Evolutionary conservation across 2,329 filamentous ascomycete genomes (phyloP).

Genomic region (Penicillium frequentans): DNA sequence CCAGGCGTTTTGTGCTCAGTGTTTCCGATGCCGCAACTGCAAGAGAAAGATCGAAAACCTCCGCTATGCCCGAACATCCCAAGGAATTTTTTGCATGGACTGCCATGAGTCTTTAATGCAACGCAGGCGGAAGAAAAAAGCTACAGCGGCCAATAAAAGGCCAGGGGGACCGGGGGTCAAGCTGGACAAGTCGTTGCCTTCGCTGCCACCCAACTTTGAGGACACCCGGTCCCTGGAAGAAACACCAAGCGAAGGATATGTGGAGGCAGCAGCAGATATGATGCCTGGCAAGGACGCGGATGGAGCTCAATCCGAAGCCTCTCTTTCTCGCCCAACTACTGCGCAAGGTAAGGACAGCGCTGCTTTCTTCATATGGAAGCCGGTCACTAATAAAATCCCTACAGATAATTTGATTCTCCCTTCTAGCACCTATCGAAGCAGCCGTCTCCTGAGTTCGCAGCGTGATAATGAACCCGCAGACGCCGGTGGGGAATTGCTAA

Average conservation of each 20-base stretch:
- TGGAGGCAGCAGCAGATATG: conserved; percentile 50
- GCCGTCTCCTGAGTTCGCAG: conserved; percentile 64
- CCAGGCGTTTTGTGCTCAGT: conserved; percentile 95
- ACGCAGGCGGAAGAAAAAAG: conserved; percentile 75
- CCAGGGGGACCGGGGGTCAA: conserved; percentile 56
- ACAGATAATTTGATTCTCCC: conserved; percentile 68
- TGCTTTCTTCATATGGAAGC: not conserved
- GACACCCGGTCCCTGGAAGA: conserved; percentile 62
- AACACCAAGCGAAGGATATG: conserved; percentile 61
- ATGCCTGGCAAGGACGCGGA: conserved; percentile 23
- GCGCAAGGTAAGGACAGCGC: conserved; percentile 32
- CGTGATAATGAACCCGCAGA: conserved; percentile 56
- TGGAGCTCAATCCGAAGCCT: conserved; percentile 19
- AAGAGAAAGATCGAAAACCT: conserved; percentile 99
- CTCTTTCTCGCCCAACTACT: conserved; percentile 25
- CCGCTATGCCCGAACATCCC: conserved; percentile 93
- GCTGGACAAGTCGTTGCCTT: conserved; percentile 89
- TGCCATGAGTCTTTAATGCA: conserved; percentile 98
- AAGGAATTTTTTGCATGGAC: conserved; percentile 99
- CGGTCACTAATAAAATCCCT: conserved; percentile 1
- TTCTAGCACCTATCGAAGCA: conserved; percentile 73
- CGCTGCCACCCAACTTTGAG: conserved; percentile 73
- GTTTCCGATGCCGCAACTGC: conserved; percentile 96
- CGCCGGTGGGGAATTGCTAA: conserved; percentile 69
- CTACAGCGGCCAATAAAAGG: conserved; percentile 54